Conservation (phyloP, 139 green algal genomes). For the Volvox reticuliferus region DNA sequence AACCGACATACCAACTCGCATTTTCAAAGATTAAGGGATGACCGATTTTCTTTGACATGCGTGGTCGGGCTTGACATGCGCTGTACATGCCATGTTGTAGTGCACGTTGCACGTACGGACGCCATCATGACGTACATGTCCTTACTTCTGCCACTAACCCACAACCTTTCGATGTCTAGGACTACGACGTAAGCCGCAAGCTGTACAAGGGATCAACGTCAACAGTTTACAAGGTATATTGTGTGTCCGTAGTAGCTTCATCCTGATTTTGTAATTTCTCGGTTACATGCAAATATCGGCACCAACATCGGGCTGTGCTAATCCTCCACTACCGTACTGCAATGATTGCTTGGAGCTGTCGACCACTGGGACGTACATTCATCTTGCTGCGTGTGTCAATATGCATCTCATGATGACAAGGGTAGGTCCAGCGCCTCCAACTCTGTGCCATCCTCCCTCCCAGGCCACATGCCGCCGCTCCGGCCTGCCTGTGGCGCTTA, state of each 20-base stretch:
- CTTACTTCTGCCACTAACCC: too few species aligned
- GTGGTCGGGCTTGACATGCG: too few species aligned
- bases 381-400: not conserved
- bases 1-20: too few species aligned
- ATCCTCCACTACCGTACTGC: not conserved
- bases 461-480: constrained; percentile 20
- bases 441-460: not conserved
- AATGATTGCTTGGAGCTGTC: not conserved
- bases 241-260: not conserved
- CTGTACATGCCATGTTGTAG: too few species aligned
- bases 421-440: too few species aligned
- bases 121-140: too few species aligned
- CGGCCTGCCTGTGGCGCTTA: constrained; percentile 34
- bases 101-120: too few species aligned
- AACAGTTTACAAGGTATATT: constrained; percentile 11
- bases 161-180: not conserved
- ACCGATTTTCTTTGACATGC: too few species aligned
- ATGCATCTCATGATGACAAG: not conserved
- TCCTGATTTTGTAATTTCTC: not conserved
- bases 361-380: not conserved
- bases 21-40: too few species aligned
- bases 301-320: too few species aligned
- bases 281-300: not conserved
- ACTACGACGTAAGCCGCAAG: not conserved
- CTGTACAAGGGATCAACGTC: constrained; percentile 38